These are phyloP conservation scores for Ascomycota sp. DNA, from an alignment of 2,329 filamentous ascomycete genomes.

Conservation along the genomic window DNA sequence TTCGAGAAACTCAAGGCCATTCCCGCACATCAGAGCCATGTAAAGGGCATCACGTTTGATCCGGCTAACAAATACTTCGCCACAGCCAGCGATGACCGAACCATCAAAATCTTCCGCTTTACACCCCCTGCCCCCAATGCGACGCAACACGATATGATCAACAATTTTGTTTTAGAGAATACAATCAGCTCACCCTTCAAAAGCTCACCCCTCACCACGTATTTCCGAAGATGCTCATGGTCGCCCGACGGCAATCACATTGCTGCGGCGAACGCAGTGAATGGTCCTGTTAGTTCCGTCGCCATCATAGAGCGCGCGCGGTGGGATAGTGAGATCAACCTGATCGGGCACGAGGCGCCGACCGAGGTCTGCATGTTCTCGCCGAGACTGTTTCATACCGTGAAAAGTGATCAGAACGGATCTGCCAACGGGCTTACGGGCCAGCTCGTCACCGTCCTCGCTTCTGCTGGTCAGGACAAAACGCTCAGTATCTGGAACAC, in stretches of 20 bases:
- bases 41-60: constrained; percentile 96
- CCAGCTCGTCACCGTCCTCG: constrained; percentile 67
- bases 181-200: constrained; percentile 74
- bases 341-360: constrained; percentile 91
- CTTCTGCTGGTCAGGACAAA: constrained; percentile 90
- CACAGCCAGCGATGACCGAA: constrained; percentile 87
- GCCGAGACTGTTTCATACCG: constrained; percentile 62
- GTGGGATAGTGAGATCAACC: constrained; percentile 92
- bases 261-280: constrained; percentile 87
- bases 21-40: constrained; percentile 82
- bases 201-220: constrained; percentile 83
- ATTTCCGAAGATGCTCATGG: constrained; percentile 92
- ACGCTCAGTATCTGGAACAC: constrained; percentile 95
- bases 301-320: constrained; percentile 79
- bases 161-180: constrained; percentile 89
- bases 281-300: constrained; percentile 89
- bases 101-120: constrained; percentile 91
- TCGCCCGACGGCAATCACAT: constrained; percentile 94
- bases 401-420: constrained; percentile 35
- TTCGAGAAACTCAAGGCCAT: constrained; percentile 95
- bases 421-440: constrained; percentile 20
- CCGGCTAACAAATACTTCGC: constrained; percentile 98
- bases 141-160: constrained; percentile 81
- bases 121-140: constrained; percentile 78
- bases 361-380: constrained; percentile 97